A percentile compares a stretch with the other conserved stretches of the same genome.
Evolutionary conservation across 2,329 filamentous ascomycete genomes (phyloP).

Genomic region (Arthroderma uncinatum): DNA sequence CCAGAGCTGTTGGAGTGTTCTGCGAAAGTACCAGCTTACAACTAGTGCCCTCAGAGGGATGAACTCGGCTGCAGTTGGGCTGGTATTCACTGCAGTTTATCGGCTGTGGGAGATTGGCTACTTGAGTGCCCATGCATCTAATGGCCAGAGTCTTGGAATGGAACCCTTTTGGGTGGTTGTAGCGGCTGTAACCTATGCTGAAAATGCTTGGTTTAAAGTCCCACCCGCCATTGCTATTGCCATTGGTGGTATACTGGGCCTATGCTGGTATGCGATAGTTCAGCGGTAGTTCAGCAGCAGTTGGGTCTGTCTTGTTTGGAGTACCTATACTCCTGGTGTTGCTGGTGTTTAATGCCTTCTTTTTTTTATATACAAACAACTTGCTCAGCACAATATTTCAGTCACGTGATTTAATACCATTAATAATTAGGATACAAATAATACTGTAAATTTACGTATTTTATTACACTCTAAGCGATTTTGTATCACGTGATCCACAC

Average conservation of each 20-base stretch:
- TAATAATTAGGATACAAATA: background rate
- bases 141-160: constrained; percentile 43
- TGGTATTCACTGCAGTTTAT: constrained; percentile 56
- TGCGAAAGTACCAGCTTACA: constrained; percentile 40
- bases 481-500: constrained; percentile 11
- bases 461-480: background rate
- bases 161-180: constrained; percentile 57
- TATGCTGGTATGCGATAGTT: constrained; percentile 40
- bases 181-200: constrained; percentile 41
- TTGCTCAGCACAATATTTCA: background rate
- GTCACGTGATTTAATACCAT: background rate
- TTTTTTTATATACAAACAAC: background rate
- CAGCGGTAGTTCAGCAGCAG: background rate
- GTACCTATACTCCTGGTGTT: background rate
- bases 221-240: constrained; percentile 37
- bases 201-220: constrained; percentile 39
- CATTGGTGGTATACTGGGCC: constrained; percentile 37
- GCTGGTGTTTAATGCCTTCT: background rate
- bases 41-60: constrained; percentile 43
- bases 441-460: background rate
- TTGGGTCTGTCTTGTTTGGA: background rate
- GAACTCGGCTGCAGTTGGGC: constrained; percentile 50
- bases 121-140: constrained; percentile 39
- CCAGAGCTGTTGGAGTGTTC: constrained; percentile 44
- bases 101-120: constrained; percentile 52